Evolutionary conservation across 2,329 filamentous ascomycete genomes (phyloP), one percentile per base, ranked within the genome.

Genomic region (Neocucurbitaria cava): DNA sequence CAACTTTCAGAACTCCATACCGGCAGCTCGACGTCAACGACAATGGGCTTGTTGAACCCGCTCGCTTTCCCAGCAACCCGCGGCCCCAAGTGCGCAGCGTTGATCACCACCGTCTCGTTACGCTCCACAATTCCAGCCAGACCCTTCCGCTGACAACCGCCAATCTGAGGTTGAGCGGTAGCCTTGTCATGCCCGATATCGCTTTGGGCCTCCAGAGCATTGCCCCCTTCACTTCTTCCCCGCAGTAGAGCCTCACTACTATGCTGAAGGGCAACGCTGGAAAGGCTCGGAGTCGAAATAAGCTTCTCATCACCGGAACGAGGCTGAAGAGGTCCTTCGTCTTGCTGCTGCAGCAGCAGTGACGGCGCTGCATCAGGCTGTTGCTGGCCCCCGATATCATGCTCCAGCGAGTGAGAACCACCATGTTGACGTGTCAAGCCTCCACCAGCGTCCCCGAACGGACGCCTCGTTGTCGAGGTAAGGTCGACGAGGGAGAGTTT

Each of bases 21-120:
- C 0, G 88, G 88, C 56, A 95, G 77, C 61, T 92, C 86, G 26
- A 96, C 69, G 70, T 96, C 91, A 11, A 96, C 87, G n/a, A 96
- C 88, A 62, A 96, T 89, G 18, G 91, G 88, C 70, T 92, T 90
- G 74, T 93, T 87, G 75, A 90, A 87, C 57, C 76, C 81, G 72
- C 87, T 90, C 15, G 85, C 85, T 1, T 76, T 79, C 30, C 65
- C 65, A 11, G 70, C 66, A 76, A 85, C 88, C 56, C 84, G 87
- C 20, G 82, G 87, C 39, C 86, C 86, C 81, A 89, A 84, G 58
- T 93, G 87, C 18, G 91, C 87, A 24, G 90, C 90, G 76, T 96
- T 96, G 63, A 95, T 83, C 48, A 96, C 78, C 69, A 87, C 93
- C 1, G 90, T 95, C 77, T 94, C 89, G 55, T 71, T 78, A 63